These are phyloP conservation scores for Sechiopsis laciniata DNA, from an alignment of 306 rosid species.

Conservation along the genomic window DNA sequence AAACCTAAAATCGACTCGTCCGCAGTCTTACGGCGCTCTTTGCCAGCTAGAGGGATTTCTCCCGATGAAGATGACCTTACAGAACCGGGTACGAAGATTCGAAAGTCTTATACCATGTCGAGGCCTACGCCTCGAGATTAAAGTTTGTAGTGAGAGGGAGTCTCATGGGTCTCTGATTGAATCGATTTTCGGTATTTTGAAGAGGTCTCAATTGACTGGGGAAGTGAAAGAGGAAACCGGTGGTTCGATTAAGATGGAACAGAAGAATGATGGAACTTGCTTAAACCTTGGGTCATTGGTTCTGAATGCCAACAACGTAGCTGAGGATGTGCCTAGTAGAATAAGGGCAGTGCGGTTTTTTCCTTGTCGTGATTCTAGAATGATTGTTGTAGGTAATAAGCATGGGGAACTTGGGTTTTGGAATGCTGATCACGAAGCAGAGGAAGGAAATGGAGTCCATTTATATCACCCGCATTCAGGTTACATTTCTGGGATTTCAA, in stretches of 20 bases:
- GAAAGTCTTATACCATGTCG: conserved; percentile 20
- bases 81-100: conserved; percentile 9
- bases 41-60: conserved; percentile 60
- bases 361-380: conserved; percentile 45
- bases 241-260: conserved; percentile 16
- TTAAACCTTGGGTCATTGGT: conserved; percentile 37
- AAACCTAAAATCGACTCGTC: conserved; percentile 51
- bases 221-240: conserved; percentile 1
- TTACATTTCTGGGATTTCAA: conserved; percentile 61
- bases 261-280: conserved; percentile 15
- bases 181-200: conserved; percentile 34
- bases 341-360: conserved; percentile 45
- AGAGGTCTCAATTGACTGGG: conserved; percentile 20
- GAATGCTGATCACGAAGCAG: conserved; percentile 38
- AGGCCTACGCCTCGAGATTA: conserved; percentile 42
- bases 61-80: conserved; percentile 36
- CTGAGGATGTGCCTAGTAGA: conserved; percentile 55
- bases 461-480: conserved; percentile 59
- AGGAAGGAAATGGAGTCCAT: conserved; percentile 34
- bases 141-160: conserved; percentile 34
- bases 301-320: conserved; percentile 57
- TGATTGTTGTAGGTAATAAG: conserved; percentile 60
- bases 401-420: conserved; percentile 75
- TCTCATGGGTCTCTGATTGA: conserved; percentile 37
- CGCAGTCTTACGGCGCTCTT: conserved; percentile 55